phyloP scores from a whole-genome alignment of 2,329 filamentous ascomycete genomes.

The Colletotrichum destructivum region DNA sequence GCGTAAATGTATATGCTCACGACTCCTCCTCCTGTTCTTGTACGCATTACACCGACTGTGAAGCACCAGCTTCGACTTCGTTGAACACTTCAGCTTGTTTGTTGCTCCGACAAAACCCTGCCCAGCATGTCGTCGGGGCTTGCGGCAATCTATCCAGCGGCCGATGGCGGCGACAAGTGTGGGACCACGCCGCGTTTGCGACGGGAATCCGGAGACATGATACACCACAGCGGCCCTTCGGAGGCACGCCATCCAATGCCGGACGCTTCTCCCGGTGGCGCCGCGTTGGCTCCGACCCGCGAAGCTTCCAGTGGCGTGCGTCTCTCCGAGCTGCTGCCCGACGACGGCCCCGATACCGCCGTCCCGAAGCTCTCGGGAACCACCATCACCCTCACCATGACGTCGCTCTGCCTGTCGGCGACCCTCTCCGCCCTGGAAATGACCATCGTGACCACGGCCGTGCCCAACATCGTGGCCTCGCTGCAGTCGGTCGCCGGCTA shows the following conservation, averaged over 20 bases:
- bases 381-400: slow-evolving; percentile 53
- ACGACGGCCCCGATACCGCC: background rate
- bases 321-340: background rate
- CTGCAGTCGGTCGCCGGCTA: slow-evolving; percentile 54
- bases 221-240: background rate
- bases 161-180: background rate
- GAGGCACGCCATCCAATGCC: background rate
- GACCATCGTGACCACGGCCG: slow-evolving; percentile 66
- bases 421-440: slow-evolving; percentile 64
- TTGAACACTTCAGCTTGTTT: background rate
- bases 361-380: slow-evolving; percentile 18
- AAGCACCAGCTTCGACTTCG: background rate
- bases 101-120: background rate
- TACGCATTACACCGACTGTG: background rate
- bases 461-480: slow-evolving; percentile 61
- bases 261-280: background rate
- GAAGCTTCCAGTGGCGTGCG: background rate
- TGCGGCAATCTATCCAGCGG: slow-evolving; percentile 7
- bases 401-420: slow-evolving; percentile 49
- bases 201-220: too few relatives aligned
- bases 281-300: background rate
- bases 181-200: background rate
- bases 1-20: background rate
- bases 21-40: background rate
- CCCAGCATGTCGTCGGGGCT: slow-evolving; percentile 5